A percentile compares a stretch with the other conserved stretches of the same genome.
phyloP scores from a whole-genome alignment of 2,329 filamentous ascomycete species.

The Domatiomyces catenatus region DNA sequence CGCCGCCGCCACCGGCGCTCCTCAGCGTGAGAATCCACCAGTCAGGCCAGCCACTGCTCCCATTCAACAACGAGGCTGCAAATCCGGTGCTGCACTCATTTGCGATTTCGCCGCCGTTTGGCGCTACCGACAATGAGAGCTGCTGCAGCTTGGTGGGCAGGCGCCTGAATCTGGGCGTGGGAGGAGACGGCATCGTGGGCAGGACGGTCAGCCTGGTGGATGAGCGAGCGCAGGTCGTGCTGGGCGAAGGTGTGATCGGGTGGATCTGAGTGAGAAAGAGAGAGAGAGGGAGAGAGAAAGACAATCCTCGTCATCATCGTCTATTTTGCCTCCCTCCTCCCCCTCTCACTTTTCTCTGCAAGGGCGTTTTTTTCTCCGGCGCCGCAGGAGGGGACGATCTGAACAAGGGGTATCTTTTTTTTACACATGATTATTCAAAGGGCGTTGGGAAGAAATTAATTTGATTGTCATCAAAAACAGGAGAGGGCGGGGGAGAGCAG shows the following conservation, averaged over 20 bases:
- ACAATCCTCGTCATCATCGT: no score
- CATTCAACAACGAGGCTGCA: not conserved
- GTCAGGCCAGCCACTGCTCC: conserved; percentile 2
- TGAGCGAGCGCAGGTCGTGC: conserved; percentile 3
- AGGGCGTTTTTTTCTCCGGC: no score
- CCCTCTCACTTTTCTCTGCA: no score
- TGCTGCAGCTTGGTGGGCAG: not conserved
- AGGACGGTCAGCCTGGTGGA: conserved; percentile 13
- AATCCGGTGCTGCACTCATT: conserved; percentile 15
- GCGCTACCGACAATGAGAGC: not conserved
- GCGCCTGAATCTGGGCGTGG: conserved; percentile 14
- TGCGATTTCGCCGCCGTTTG: conserved; percentile 3
- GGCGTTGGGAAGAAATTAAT: no score
- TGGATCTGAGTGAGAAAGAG: conserved; percentile 7
- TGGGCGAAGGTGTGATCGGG: conserved; percentile 15
- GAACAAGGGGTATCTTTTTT: no score
- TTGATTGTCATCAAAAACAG: no score
- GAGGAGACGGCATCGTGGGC: conserved; percentile 14
- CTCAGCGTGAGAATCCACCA: conserved; percentile 3
- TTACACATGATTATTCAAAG: no score
- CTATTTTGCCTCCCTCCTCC: no score
- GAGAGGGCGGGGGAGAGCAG: no score
- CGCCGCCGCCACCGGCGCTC: not conserved
- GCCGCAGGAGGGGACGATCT: no score
- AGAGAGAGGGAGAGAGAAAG: not conserved